phyloP scores from a whole-genome alignment of 1,139 yeast genomes.

The Suhomyces ambrosiae region DNA sequence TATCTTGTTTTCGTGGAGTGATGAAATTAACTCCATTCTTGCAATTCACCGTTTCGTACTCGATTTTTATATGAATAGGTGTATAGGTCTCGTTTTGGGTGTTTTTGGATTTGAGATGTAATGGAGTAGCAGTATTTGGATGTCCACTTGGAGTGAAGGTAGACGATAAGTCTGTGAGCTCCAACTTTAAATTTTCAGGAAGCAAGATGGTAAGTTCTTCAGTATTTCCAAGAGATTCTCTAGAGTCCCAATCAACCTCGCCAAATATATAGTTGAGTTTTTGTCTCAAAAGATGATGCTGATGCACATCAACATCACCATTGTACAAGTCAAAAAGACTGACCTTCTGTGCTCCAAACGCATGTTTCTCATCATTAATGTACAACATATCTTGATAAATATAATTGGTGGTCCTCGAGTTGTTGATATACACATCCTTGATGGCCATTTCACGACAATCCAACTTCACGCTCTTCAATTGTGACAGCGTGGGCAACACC shows the following conservation, averaged over 20 bases:
- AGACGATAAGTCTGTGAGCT: slow-evolving; percentile 55
- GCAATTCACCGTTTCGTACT: slow-evolving; percentile 66
- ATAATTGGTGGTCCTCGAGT: slow-evolving; percentile 35
- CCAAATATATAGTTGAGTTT: slow-evolving; percentile 65
- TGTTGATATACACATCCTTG: slow-evolving; percentile 63
- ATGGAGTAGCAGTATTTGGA: slow-evolving; percentile 39
- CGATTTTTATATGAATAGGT: slow-evolving; percentile 72
- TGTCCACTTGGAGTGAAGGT: slow-evolving; percentile 49
- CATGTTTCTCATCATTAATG: slow-evolving; percentile 36
- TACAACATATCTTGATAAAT: slow-evolving; percentile 42
- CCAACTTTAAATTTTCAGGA: slow-evolving; percentile 70
- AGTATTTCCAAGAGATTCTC: slow-evolving; percentile 48
- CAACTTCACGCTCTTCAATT: slow-evolving; percentile 59
- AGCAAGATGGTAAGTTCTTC: slow-evolving; percentile 70
- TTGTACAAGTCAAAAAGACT: slow-evolving; percentile 49
- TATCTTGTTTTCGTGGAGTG: slow-evolving; percentile 46
- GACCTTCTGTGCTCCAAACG: slow-evolving; percentile 24
- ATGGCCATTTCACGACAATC: slow-evolving; percentile 83
- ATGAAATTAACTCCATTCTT: slow-evolving; percentile 77
- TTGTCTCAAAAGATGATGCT: slow-evolving; percentile 65
- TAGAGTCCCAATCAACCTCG: slow-evolving; percentile 45
- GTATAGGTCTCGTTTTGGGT: slow-evolving; percentile 53
- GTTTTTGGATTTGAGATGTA: slow-evolving; percentile 37
- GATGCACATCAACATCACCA: slow-evolving; percentile 49
- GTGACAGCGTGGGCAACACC: slow-evolving; percentile 66